Percentiles rank a stretch among this genome's conserved stretches.
Conservation (phyloP, 1,284 basidiomycete genomes). For the Amylostereum chailletii region DNA sequence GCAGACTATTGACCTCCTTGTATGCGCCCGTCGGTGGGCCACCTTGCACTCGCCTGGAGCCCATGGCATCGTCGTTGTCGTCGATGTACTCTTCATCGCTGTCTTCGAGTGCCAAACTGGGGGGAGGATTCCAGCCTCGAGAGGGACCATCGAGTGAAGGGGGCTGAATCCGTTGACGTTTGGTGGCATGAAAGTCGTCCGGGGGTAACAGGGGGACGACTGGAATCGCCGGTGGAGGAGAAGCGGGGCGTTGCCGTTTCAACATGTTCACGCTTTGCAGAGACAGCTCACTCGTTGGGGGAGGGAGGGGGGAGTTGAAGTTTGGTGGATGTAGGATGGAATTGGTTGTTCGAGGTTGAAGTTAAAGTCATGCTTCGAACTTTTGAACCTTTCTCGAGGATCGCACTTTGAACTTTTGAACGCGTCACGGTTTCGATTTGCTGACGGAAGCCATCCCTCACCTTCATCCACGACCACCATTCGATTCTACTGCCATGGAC, state of each 20-base stretch:
- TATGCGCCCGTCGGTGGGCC: constrained; percentile 28
- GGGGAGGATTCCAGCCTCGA: constrained; percentile 9
- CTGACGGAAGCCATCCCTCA: too few species aligned
- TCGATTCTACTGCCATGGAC: constrained; percentile 30
- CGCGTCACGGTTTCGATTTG: too few species aligned
- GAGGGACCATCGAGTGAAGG: constrained; percentile 14
- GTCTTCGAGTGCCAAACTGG: constrained; percentile 11
- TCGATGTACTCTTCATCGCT: constrained; percentile 27
- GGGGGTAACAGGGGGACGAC: constrained; percentile 7
- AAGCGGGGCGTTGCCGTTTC: constrained; percentile 53
- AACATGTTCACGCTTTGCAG: constrained; percentile 38
- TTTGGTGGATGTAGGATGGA: too few species aligned
- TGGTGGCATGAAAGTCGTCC: constrained; percentile 12
- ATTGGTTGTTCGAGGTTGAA: too few species aligned
- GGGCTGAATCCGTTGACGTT: constrained; percentile 24
- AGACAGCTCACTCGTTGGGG: too few species aligned
- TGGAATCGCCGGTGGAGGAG: constrained; percentile 24
- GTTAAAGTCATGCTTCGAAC: too few species aligned
- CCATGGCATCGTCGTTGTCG: constrained; percentile 14
- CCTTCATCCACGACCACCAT: too few species aligned
- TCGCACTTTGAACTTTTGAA: too few species aligned
- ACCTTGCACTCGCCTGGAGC: constrained; percentile 5
- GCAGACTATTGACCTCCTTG: constrained; percentile 47
- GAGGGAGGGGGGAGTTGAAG: too few species aligned
- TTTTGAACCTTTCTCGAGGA: too few species aligned